Evolutionary conservation across 2,329 filamentous ascomycete species (phyloP), one percentile per base, ranked within the genome.

Genomic region (Lomentospora prolificans): DNA sequence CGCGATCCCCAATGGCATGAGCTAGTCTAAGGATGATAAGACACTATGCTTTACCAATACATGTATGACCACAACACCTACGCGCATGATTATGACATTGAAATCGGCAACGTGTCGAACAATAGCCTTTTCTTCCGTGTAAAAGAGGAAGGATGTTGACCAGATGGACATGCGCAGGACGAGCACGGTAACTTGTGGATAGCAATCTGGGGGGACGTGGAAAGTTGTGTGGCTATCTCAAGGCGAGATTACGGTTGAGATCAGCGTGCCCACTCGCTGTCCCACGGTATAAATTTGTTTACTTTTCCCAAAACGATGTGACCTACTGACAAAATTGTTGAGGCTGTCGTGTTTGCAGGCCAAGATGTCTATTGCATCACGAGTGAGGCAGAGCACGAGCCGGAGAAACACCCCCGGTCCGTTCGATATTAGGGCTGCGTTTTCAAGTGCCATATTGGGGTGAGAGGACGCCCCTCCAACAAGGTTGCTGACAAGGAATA

Each of bases 311-410:
- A 17, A 46, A 19, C 7, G n/a, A 46, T 46, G 39, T 46, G 7
- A 8, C 22, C 5, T n/a, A 22, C 22, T 50, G 14, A 24, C 46
- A 51, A 56, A n/a, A n/a, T 30, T 6, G 17, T 33, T 4, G 28
- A 60, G 59, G 59, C 58, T 12, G 57, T 61, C 14, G 59, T 48
- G 17, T 58, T 61, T 51, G 58, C 53, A 22, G 58, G 59, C 2
- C 55, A 59, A 39, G 55, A 61, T 44, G 51, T 58, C 24, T 61
- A 60, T 51, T n/a, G n/a, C n/a, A 58, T 61, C 51, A 61, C 59
- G 12, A 61, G 58, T 50, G 58, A 59, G 58, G 36, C 54, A 22
- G 59, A 61, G 19, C 39, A 28, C 12, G 58, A 60, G 50, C 58
- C 58, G 25, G 58, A 60, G n/a, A 60, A 61, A 53, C 57, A 61